Percentiles rank a stretch among this genome's conserved stretches.
Evolutionary conservation across 2,329 filamentous ascomycete genomes (phyloP).

Genomic region (Falciphora oryzae): DNA sequence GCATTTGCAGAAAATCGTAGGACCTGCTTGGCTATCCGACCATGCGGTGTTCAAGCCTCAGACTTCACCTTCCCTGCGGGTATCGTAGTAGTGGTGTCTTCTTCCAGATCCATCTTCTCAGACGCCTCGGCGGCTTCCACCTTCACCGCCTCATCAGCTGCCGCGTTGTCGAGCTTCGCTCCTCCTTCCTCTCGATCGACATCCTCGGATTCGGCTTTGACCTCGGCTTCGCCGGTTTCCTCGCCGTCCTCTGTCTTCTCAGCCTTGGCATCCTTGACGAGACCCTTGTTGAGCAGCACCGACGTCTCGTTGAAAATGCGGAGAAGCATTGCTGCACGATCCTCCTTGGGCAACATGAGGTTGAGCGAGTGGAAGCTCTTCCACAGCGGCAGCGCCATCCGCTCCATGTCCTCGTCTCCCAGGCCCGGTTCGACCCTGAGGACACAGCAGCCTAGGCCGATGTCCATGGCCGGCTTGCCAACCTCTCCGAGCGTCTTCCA

Average conservation of each 20-base stretch:
- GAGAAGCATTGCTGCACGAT: constrained; percentile 85
- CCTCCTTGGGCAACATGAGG: constrained; percentile 97
- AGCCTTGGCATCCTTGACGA: constrained; percentile 42
- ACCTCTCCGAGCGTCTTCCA: constrained; percentile 81
- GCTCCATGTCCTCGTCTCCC: constrained; percentile 55
- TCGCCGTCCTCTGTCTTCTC: constrained; percentile 30
- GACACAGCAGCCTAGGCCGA: constrained; percentile 89
- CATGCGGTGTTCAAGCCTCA: neutral
- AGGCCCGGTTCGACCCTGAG: constrained; percentile 74
- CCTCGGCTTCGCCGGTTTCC: constrained; percentile 15
- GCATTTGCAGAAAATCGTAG: neutral
- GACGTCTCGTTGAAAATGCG: constrained; percentile 86
- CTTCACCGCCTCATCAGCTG: constrained; percentile 12
- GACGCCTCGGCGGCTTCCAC: constrained; percentile 8
- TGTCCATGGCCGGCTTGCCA: constrained; percentile 70
- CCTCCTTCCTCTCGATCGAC: constrained; percentile 5
- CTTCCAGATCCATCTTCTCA: neutral
- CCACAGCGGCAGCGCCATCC: constrained; percentile 89
- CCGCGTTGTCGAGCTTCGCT: constrained; percentile 8
- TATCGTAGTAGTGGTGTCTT: neutral
- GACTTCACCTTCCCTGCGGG: neutral
- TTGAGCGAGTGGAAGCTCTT: constrained; percentile 88
- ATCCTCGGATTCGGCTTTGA: constrained; percentile 9
- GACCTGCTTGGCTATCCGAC: neutral
- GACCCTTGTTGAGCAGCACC: constrained; percentile 67